These are phyloP conservation scores for Phytophthora macrochlamydospora DNA, from an alignment of 352 stramenopile species.

Conservation along the genomic window DNA sequence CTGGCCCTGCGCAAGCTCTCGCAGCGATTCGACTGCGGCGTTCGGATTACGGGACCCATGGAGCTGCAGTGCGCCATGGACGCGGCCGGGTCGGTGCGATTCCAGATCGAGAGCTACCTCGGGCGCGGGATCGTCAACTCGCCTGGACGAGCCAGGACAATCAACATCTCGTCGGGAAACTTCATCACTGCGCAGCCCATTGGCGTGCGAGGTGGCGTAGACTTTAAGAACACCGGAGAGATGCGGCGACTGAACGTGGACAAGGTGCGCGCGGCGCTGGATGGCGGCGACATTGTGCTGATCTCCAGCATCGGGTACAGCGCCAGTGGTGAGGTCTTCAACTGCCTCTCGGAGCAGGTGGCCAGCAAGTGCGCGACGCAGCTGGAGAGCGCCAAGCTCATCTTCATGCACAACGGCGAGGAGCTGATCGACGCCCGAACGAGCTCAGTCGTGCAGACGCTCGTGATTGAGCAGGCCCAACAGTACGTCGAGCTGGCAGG, in stretches of 20 bases:
- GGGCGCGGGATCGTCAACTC: constrained; percentile 87
- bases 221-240: constrained; percentile 93
- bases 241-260: constrained; percentile 93
- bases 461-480: constrained; percentile 83
- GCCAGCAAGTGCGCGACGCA: constrained; percentile 88
- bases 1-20: constrained; percentile 73
- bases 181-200: constrained; percentile 95
- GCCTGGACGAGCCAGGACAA: constrained; percentile 61
- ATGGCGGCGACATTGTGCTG: constrained; percentile 95
- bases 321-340: constrained; percentile 94
- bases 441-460: constrained; percentile 77
- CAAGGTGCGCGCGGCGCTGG: constrained; percentile 91
- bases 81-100: constrained; percentile 90
- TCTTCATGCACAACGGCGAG: constrained; percentile 91
- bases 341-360: constrained; percentile 89
- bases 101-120: constrained; percentile 89
- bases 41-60: constrained; percentile 93
- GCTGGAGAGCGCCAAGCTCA: constrained; percentile 85
- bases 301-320: constrained; percentile 96
- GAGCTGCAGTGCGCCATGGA: constrained; percentile 95
- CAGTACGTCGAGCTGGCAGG: constrained; percentile 79
- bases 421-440: constrained; percentile 85
- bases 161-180: constrained; percentile 96
- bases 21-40: constrained; percentile 73
- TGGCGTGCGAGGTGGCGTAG: constrained; percentile 84